phyloP scores from a whole-genome alignment of 257 asterid species.

The Asclepias syriaca region DNA sequence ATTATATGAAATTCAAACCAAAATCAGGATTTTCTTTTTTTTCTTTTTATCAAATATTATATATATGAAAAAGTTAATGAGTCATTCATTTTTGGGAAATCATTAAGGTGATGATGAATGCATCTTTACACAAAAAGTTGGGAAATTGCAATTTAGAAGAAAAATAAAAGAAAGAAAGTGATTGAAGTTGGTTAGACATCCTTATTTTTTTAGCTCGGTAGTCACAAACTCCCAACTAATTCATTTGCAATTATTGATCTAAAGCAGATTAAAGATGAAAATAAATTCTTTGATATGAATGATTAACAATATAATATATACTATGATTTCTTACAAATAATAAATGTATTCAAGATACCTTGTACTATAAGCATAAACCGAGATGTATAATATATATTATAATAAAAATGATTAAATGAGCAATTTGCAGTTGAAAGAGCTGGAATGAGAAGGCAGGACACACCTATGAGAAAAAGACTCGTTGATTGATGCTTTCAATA shows the following conservation, averaged over 20 bases:
- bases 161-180: background rate
- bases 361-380: too few relatives aligned
- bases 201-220: slow-evolving; percentile 3
- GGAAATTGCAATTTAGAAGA: background rate
- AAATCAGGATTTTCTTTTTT: too few relatives aligned
- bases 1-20: background rate
- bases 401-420: background rate
- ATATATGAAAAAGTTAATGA: background rate
- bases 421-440: background rate
- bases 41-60: background rate
- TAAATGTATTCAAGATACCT: too few relatives aligned
- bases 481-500: background rate
- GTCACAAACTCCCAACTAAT: slow-evolving; percentile 10
- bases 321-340: background rate
- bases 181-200: slow-evolving; percentile 16
- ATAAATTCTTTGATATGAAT: too few relatives aligned
- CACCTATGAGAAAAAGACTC: background rate
- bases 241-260: slow-evolving; percentile 5
- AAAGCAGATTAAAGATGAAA: background rate
- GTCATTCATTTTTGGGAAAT: background rate
- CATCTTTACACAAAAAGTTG: background rate
- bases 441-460: background rate
- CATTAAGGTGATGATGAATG: background rate
- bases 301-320: background rate
- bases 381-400: background rate